These are phyloP conservation scores for Mortierella alpina DNA, from an alignment of 192 early-diverging fungal genomes.

Conservation along the genomic window DNA sequence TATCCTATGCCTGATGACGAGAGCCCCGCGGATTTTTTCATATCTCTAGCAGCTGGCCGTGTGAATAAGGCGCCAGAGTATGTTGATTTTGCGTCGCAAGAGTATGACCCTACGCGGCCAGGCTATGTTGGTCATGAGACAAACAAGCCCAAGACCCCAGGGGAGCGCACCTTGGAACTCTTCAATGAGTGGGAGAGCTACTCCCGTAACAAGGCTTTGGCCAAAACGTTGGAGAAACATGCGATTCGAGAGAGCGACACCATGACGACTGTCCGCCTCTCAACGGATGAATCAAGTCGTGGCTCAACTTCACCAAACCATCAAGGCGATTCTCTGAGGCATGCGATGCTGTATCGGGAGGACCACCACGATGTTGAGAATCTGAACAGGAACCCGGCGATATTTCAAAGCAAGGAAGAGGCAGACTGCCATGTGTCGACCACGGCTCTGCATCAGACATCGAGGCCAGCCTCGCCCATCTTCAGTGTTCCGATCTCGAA, in stretches of 20 bases:
- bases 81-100: not conserved
- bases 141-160: constrained; percentile 15
- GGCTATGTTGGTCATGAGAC: constrained; percentile 1
- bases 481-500: constrained; percentile 33
- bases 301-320: constrained; percentile 4
- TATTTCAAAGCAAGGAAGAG: not conserved
- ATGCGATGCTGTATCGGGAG: constrained; percentile 2
- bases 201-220: constrained; percentile 12
- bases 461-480: constrained; percentile 28
- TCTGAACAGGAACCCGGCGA: not conserved
- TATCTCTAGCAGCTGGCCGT: constrained; percentile 66
- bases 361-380: not conserved
- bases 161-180: constrained; percentile 50
- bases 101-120: not conserved
- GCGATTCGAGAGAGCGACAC: constrained; percentile 47
- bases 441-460: constrained; percentile 42
- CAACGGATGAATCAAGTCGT: constrained; percentile 22
- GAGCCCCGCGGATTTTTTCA: constrained; percentile 70
- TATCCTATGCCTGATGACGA: constrained; percentile 44
- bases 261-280: constrained; percentile 36
- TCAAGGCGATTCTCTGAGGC: constrained; percentile 1
- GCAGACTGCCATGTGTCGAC: constrained; percentile 34
- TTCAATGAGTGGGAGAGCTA: constrained; percentile 59
- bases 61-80: constrained; percentile 17
- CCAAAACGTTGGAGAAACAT: constrained; percentile 26